A percentile compares a stretch with the other conserved stretches of the same genome.
Evolutionary conservation across 345 rosid species (phyloP).

Genomic region (Rhodomyrtus tomentosa): DNA sequence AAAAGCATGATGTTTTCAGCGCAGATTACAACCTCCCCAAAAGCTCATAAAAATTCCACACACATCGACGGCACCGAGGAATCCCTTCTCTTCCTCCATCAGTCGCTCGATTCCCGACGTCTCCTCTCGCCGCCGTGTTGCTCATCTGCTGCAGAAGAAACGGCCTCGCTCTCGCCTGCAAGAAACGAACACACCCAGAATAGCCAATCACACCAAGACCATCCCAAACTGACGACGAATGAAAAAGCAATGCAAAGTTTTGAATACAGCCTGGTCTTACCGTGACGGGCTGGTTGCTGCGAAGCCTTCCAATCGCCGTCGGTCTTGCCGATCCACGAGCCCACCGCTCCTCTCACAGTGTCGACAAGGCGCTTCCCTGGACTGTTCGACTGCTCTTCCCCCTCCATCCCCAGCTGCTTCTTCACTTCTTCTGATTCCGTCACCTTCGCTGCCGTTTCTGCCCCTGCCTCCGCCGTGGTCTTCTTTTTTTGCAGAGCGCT

Average conservation of each 20-base stretch:
- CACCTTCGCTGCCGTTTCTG: slow-evolving; percentile 2
- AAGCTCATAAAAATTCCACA: not conserved
- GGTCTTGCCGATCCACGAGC: slow-evolving; percentile 40
- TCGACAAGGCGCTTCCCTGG: slow-evolving; percentile 30
- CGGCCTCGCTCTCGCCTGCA: not conserved
- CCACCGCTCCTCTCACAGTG: slow-evolving; percentile 41
- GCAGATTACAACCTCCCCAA: not conserved
- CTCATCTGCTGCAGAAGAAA: not conserved
- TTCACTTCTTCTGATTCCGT: slow-evolving; percentile 52
- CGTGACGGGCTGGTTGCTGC: slow-evolving; percentile 8
- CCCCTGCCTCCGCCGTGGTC: not conserved
- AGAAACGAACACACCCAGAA: not conserved
- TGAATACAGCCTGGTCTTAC: not conserved
- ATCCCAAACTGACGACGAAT: not conserved
- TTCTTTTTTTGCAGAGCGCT: slow-evolving; percentile 30
- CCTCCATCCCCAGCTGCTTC: slow-evolving; percentile 19
- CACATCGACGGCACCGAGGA: not conserved
- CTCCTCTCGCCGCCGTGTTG: slow-evolving; percentile 1
- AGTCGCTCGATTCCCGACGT: slow-evolving; percentile 30
- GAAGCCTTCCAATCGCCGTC: slow-evolving; percentile 7
- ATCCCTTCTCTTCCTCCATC: not conserved
- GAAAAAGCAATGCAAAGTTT: not conserved
- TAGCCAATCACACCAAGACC: not conserved
- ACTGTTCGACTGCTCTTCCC: not conserved
- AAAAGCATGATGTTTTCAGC: not conserved